These are phyloP conservation scores for Picochlorum sp. DNA, from an alignment of 139 green algal species.

Conservation along the genomic window DNA sequence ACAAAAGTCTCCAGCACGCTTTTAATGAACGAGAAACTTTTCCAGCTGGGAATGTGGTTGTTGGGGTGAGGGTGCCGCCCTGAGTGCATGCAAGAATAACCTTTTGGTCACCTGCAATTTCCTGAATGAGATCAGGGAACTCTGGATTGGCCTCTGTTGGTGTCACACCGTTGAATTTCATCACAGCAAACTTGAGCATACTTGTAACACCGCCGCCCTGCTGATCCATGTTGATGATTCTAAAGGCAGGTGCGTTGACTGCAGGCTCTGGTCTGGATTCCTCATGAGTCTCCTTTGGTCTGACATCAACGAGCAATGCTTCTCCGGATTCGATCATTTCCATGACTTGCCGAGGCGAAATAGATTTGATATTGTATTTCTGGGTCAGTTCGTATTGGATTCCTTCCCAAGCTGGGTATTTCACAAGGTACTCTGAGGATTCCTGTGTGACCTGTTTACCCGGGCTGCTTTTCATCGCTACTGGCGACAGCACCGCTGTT, in stretches of 20 bases:
- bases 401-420: constrained; percentile 17
- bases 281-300: constrained; percentile 14
- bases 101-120: constrained; percentile 26
- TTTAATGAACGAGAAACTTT: constrained; percentile 42
- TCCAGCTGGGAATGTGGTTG: constrained; percentile 39
- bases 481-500: too few species aligned
- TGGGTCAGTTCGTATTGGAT: constrained; percentile 11
- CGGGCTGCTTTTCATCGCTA: too few species aligned
- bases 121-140: constrained; percentile 22
- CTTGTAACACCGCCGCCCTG: not conserved
- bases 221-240: constrained; percentile 13
- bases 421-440: not conserved
- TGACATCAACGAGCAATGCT: constrained; percentile 37
- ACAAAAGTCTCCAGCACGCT: constrained; percentile 22
- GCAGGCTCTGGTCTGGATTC: constrained; percentile 27
- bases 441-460: too few species aligned
- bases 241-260: constrained; percentile 18
- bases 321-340: constrained; percentile 19
- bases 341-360: constrained; percentile 20
- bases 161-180: constrained; percentile 24
- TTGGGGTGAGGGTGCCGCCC: constrained; percentile 37
- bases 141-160: constrained; percentile 34
- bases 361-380: constrained; percentile 5
- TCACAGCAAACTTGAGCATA: constrained; percentile 20
- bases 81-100: constrained; percentile 51